Conservation (phyloP, 352 stramenopile genomes). For the Phytophthora litchii region DNA sequence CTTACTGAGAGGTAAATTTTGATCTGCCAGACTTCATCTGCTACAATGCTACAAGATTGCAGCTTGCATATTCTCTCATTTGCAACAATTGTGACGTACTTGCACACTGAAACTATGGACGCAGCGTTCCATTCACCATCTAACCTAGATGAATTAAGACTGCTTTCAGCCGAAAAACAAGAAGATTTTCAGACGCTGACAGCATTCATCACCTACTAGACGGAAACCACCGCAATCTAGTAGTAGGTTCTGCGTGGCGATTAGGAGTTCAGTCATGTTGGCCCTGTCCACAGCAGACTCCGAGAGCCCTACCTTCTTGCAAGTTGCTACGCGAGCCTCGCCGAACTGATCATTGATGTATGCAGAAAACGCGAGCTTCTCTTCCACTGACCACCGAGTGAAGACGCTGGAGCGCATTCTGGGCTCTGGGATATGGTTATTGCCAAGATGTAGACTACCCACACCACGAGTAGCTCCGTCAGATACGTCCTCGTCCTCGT, state of each 20-base stretch:
- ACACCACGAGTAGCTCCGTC: conserved; percentile 35
- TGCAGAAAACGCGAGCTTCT: conserved; percentile 48
- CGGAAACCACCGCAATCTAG: conserved; percentile 55
- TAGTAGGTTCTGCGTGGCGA: conserved; percentile 72
- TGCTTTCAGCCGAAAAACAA: conserved; percentile 67
- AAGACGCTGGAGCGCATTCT: conserved; percentile 55
- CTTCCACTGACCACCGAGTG: conserved; percentile 53
- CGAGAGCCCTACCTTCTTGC: conserved; percentile 68
- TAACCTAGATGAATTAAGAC: conserved; percentile 3
- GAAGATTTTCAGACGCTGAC: conserved; percentile 75
- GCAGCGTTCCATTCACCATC: conserved; percentile 5
- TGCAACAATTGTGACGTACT: conserved; percentile 9
- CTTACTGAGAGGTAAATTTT: too few relatives aligned
- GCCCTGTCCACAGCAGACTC: conserved; percentile 58
- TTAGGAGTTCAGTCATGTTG: conserved; percentile 51
- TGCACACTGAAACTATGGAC: conserved; percentile 16
- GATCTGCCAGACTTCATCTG: too few relatives aligned
- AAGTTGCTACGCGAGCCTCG: conserved; percentile 61
- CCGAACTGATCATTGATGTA: conserved; percentile 65
- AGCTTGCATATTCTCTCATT: background rate
- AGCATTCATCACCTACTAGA: conserved; percentile 55
- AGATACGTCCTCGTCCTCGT: conserved; percentile 20
- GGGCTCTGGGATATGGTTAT: conserved; percentile 6
- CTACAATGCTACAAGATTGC: too few relatives aligned
- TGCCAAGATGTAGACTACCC: conserved; percentile 22